These are phyloP conservation scores for Akanthomyces muscarius DNA, from an alignment of 2,329 filamentous ascomycete genomes.

Conservation along the genomic window DNA sequence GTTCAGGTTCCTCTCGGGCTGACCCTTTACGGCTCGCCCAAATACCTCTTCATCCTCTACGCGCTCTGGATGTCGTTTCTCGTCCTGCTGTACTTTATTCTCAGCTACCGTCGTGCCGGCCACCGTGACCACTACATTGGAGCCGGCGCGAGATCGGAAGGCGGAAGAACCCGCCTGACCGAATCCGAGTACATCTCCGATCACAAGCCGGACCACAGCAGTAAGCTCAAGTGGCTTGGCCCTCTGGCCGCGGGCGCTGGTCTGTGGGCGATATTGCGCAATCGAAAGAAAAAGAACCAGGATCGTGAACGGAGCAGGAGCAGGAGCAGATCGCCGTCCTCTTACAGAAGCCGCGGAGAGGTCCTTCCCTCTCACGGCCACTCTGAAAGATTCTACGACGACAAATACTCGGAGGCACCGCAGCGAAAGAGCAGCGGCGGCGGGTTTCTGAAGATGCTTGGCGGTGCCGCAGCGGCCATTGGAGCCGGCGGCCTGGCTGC, in stretches of 20 bases:
- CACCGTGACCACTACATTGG: slow-evolving; percentile 51
- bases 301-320: slow-evolving; percentile 31
- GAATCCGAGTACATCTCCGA: slow-evolving; percentile 39
- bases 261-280: slow-evolving; percentile 42
- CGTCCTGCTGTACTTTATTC: slow-evolving; percentile 71
- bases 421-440: slow-evolving; percentile 41
- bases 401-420: slow-evolving; percentile 57
- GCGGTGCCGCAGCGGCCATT: slow-evolving; percentile 57
- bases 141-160: slow-evolving; percentile 55
- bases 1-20: slow-evolving; percentile 84
- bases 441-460: slow-evolving; percentile 57
- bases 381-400: slow-evolving; percentile 59
- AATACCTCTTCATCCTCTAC: slow-evolving; percentile 79
- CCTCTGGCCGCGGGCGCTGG: slow-evolving; percentile 52
- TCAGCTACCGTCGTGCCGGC: slow-evolving; percentile 65
- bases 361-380: slow-evolving; percentile 49
- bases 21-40: slow-evolving; percentile 87
- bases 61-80: slow-evolving; percentile 72
- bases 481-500: slow-evolving; percentile 61
- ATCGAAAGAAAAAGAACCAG: slow-evolving; percentile 38
- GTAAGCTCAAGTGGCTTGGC: slow-evolving; percentile 44
- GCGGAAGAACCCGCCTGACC: slow-evolving; percentile 36
- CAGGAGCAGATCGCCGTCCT: slow-evolving; percentile 35
- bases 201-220: slow-evolving; percentile 30
- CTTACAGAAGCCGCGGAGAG: slow-evolving; percentile 41